A percentile compares a stretch with the other conserved stretches of the same genome.
phyloP scores from a whole-genome alignment of 2,329 filamentous ascomycete genomes.

The Aspergillus pseudoglaucus region DNA sequence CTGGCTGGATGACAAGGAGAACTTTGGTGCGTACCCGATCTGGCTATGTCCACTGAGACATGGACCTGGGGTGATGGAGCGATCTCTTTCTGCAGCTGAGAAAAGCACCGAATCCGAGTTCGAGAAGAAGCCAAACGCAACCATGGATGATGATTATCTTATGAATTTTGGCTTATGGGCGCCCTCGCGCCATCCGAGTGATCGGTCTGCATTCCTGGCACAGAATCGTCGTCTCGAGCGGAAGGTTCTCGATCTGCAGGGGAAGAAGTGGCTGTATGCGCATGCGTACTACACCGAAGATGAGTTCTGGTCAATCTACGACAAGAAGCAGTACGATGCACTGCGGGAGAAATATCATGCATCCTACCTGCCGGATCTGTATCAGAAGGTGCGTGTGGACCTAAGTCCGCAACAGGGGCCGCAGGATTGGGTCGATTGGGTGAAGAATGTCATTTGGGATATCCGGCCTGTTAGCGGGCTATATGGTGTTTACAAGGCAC shows the following conservation, averaged over 20 bases:
- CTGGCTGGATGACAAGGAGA: conserved; percentile 35
- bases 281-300: conserved; percentile 72
- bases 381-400: conserved; percentile 16
- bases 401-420: conserved; percentile 1
- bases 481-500: conserved; percentile 19
- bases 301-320: conserved; percentile 41
- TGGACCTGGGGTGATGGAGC: conserved; percentile 2
- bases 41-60: conserved; percentile 51
- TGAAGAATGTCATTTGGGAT: conserved; percentile 12
- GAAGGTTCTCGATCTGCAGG: conserved; percentile 62
- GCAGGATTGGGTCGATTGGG: conserved; percentile 8
- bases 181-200: conserved; percentile 52
- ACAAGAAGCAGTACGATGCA: conserved; percentile 31
- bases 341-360: conserved; percentile 36
- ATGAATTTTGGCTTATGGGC: conserved; percentile 70
- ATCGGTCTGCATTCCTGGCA: conserved; percentile 50
- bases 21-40: conserved; percentile 48
- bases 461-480: conserved; percentile 20
- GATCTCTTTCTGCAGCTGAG: neutral
- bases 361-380: conserved; percentile 13
- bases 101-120: neutral
- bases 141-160: conserved; percentile 27
- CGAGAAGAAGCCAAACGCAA: neutral
- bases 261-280: conserved; percentile 82
- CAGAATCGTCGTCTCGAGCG: conserved; percentile 67